Evolutionary conservation across 768 basidiomycete genomes (phyloP), one percentile per base, ranked within the genome.

Genomic region (Daedaleopsis sinensis): DNA sequence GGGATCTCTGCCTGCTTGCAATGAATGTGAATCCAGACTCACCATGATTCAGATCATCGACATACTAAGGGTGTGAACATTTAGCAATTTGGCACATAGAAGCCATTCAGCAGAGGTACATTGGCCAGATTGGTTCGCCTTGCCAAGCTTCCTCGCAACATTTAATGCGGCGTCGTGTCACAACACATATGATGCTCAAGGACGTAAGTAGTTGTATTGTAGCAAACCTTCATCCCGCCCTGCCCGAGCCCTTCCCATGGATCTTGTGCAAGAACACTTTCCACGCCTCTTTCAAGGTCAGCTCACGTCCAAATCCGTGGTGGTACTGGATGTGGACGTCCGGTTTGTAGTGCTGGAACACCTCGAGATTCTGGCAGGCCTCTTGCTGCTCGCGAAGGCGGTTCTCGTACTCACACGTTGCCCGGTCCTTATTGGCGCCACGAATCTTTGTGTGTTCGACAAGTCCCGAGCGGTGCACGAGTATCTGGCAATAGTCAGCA

Each of bases 281-380:
- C 96, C 96, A 98, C 6, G 96, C 96, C 78, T 99, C 97, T 80
- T 98, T 98, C 19, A 89, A 88, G 23, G 92, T 93, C 72, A 95
- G 77, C 59, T 82, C 72, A 42, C 97, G 83, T 50, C 97, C 97
- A 72, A 94, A 93, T 74, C 98, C 96, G 71, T 99, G 97, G 65
- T 96, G 89, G 72, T 99, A 99, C 52, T 91, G 91, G 70, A 98
- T 93, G 65, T 96, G 93, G 68, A 99, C 82, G 76, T 96, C 96
- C 6, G 97, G 97, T 75, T 96, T 98, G 80, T 99, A 99, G 71
- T 88, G 84, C 77, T 90, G 93, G 84, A 90, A 99, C 52, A 85
- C 73, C 37, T 96, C 93, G 60, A 94, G 75, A 54, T 84, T 83
- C 19, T 92, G 85, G 44, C 92, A 83, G 6, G 94, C 89, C 65